Percentiles rank a stretch among this genome's conserved stretches.
These are phyloP conservation scores for Pichia occidentalis DNA, from an alignment of 805 yeast species.

Conservation along the genomic window DNA sequence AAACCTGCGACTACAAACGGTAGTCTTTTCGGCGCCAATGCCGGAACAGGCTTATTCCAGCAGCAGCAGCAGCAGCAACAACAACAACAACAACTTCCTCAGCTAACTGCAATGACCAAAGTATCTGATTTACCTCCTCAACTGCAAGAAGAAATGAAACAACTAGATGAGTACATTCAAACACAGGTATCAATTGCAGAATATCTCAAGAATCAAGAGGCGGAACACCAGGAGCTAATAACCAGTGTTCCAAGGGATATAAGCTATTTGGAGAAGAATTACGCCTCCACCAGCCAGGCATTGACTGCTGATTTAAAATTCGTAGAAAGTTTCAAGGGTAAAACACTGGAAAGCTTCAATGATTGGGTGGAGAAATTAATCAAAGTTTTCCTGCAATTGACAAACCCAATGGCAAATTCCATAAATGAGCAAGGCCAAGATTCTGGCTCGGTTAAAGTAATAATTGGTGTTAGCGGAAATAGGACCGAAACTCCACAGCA, in stretches of 20 bases:
- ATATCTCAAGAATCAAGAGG: slow-evolving; percentile 52
- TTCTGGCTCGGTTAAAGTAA: slow-evolving; percentile 20
- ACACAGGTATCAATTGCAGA: slow-evolving; percentile 69
- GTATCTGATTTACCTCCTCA: slow-evolving; percentile 69
- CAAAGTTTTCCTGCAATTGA: slow-evolving; percentile 31
- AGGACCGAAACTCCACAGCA: slow-evolving; percentile 16
- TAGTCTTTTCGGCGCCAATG: slow-evolving; percentile 31
- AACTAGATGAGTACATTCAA: slow-evolving; percentile 64
- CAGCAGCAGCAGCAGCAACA: slow-evolving; percentile 25
- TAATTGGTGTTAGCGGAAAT: slow-evolving; percentile 30
- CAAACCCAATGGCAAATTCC: slow-evolving; percentile 29
- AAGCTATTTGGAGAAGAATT: slow-evolving; percentile 52
- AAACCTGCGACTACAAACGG: slow-evolving; percentile 22
- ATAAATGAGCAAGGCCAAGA: slow-evolving; percentile 20
- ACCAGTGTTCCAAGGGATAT: slow-evolving; percentile 71
- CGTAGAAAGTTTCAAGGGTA: slow-evolving; percentile 37
- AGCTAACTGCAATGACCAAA: slow-evolving; percentile 65
- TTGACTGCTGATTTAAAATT: slow-evolving; percentile 41
- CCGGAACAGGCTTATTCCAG: slow-evolving; percentile 7
- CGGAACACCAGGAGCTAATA: slow-evolving; percentile 57
- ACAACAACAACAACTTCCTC: slow-evolving; percentile 38
- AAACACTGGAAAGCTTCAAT: slow-evolving; percentile 31
- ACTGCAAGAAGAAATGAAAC: slow-evolving; percentile 62
- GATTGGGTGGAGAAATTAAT: slow-evolving; percentile 35
- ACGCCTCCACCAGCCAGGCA: slow-evolving; percentile 61